Evolutionary conservation across 768 basidiomycete species (phyloP).

Genomic region (Clavulina sp.): DNA sequence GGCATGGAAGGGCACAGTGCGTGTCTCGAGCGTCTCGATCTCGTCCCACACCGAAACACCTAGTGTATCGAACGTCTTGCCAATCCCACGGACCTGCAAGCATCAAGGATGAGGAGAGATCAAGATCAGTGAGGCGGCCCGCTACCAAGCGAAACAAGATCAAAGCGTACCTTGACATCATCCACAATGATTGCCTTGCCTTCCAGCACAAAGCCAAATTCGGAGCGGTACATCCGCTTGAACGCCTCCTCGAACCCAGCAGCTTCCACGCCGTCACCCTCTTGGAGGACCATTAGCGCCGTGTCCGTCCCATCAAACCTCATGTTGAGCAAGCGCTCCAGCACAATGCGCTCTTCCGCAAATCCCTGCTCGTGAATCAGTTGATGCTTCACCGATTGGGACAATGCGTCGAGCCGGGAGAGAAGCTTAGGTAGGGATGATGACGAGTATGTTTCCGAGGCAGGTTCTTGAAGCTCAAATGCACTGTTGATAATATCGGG

Average conservation of each 20-base stretch:
- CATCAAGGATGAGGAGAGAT: not conserved
- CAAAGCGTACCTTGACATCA: conserved; percentile 54
- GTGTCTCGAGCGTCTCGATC: conserved; percentile 34
- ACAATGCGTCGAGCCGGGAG: conserved; percentile 52
- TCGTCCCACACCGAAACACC: conserved; percentile 68
- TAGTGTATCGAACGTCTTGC: conserved; percentile 72
- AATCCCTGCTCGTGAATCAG: conserved; percentile 75
- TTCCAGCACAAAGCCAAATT: conserved; percentile 85
- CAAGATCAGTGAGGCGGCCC: not conserved
- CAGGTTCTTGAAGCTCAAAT: conserved; percentile 78
- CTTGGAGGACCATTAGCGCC: conserved; percentile 59
- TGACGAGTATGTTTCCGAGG: conserved; percentile 56
- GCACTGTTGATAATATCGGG: conserved; percentile 29
- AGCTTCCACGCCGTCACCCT: conserved; percentile 31
- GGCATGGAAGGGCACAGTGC: conserved; percentile 19
- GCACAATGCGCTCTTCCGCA: conserved; percentile 43
- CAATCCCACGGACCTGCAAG: conserved; percentile 63
- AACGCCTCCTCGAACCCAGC: conserved; percentile 72
- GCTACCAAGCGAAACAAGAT: not conserved
- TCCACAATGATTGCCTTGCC: conserved; percentile 73
- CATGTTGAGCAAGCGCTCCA: conserved; percentile 82
- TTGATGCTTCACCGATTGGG: conserved; percentile 41
- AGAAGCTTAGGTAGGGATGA: conserved; percentile 38
- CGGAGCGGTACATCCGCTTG: conserved; percentile 58
- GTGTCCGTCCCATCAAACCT: conserved; percentile 90